phyloP scores from a whole-genome alignment of 257 asterid genomes.

The Fraxinus anomala region DNA sequence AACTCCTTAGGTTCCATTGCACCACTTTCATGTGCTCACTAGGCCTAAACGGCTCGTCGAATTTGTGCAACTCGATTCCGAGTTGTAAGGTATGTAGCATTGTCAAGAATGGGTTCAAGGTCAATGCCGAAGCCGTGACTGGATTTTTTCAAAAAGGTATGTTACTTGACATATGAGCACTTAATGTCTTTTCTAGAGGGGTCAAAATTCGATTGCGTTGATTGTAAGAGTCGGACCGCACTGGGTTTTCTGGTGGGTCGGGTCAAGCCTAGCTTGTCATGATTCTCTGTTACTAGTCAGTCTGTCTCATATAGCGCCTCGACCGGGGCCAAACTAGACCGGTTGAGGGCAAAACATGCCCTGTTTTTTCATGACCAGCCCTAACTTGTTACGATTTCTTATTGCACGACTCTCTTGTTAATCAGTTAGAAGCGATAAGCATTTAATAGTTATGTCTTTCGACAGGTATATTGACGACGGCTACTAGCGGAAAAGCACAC shows the following conservation, averaged over 20 bases:
- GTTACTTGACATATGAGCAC: neutral
- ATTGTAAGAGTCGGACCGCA: neutral
- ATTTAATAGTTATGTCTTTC: constrained; percentile 1
- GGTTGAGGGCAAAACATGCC: no score
- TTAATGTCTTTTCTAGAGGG: neutral
- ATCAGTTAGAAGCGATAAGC: neutral
- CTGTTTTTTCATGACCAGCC: no score
- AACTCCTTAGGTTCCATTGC: constrained; percentile 84
- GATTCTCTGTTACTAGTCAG: neutral
- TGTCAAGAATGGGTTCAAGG: constrained; percentile 67
- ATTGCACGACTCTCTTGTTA: neutral
- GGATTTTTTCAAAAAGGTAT: constrained; percentile 39
- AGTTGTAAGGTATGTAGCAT: constrained; percentile 61
- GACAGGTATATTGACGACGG: constrained; percentile 70
- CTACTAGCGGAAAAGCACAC: constrained; percentile 81
- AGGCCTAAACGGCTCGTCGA: constrained; percentile 83
- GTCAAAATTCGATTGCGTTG: neutral
- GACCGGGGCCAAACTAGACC: neutral
- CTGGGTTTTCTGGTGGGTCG: neutral
- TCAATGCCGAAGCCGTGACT: constrained; percentile 27
- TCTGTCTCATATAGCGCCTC: neutral
- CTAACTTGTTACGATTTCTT: neutral
- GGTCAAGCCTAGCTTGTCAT: neutral
- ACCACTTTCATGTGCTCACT: constrained; percentile 72
- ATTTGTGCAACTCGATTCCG: constrained; percentile 71